Conservation (phyloP, 169 alveolate species). For the Plasmodium reichenowi region DNA sequence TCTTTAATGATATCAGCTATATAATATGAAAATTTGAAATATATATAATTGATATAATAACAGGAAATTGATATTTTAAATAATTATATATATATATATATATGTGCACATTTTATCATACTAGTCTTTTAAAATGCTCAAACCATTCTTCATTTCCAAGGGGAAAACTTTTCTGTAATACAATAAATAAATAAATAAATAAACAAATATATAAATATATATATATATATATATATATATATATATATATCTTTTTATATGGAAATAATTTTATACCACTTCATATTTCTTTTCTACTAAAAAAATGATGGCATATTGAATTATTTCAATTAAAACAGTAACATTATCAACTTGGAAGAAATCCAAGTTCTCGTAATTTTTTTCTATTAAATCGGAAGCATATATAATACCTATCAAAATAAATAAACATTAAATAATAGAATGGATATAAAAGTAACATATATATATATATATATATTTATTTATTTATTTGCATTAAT, state of each 20-base stretch:
- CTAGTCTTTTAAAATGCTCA: conserved; percentile 26
- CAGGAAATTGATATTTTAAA: too few relatives aligned
- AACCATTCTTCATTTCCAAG: conserved; percentile 48
- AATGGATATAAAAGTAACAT: not conserved
- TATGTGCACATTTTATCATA: not conserved
- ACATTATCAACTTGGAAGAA: conserved; percentile 65
- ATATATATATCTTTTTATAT: not conserved
- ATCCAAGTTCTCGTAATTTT: conserved; percentile 25
- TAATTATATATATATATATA: too few relatives aligned
- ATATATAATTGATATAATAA: too few relatives aligned
- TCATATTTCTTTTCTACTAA: conserved; percentile 48
- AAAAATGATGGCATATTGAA: conserved; percentile 52
- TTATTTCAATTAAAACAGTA: conserved; percentile 55
- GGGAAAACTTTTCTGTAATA: conserved; percentile 30
- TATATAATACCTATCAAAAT: conserved; percentile 42
- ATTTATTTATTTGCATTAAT: not conserved
- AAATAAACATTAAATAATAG: not conserved
- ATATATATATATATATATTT: not conserved
- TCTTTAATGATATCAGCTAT: conserved; percentile 31
- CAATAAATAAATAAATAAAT: not conserved
- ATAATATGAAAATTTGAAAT: not conserved
- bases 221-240: conserved; percentile 1
- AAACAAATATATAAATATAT: conserved; percentile 5
- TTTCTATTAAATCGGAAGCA: conserved; percentile 40
- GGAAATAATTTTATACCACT: conserved; percentile 9